A percentile compares a stretch with the other conserved stretches of the same genome.
phyloP scores from a whole-genome alignment of 2,329 filamentous ascomycete species.

The Neopestalotiopsis rosae region DNA sequence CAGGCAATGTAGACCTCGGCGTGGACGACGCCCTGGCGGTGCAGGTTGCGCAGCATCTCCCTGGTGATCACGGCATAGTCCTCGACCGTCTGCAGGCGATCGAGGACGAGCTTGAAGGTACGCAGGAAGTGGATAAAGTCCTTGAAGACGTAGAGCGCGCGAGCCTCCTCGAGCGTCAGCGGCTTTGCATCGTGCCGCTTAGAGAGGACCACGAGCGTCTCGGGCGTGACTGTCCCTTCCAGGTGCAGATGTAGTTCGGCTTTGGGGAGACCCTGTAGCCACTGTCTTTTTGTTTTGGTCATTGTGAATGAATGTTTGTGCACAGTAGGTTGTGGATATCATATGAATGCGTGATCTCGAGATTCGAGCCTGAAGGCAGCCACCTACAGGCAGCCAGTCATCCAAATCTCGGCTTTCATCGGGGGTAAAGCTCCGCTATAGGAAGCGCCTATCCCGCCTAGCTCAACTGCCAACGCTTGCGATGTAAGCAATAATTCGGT shows the following conservation, averaged over 20 bases:
- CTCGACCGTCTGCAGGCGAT: conserved; percentile 21
- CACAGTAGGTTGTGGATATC: background rate
- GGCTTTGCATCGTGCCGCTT: conserved; percentile 22
- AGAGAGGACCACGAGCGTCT: conserved; percentile 24
- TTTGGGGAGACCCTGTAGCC: conserved; percentile 22
- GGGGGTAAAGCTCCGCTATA: background rate
- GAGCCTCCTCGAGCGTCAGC: conserved; percentile 22
- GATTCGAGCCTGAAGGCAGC: background rate
- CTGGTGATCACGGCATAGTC: conserved; percentile 22
- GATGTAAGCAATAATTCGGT: background rate
- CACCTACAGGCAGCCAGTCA: background rate
- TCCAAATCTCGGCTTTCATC: background rate
- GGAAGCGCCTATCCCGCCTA: background rate
- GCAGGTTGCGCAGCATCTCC: conserved; percentile 22
- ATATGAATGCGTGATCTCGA: background rate
- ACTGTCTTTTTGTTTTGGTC: conserved; percentile 14
- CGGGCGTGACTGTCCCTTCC: conserved; percentile 24
- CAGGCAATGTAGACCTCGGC: conserved; percentile 25
- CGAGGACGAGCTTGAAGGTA: conserved; percentile 22
- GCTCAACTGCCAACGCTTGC: background rate
- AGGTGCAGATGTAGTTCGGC: conserved; percentile 25
- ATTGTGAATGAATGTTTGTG: background rate
- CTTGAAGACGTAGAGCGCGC: conserved; percentile 22
- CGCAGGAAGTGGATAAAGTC: conserved; percentile 23
- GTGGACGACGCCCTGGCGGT: conserved; percentile 21